Conservation (phyloP, 495 filamentous ascomycete species). For the Podospora didyma region DNA sequence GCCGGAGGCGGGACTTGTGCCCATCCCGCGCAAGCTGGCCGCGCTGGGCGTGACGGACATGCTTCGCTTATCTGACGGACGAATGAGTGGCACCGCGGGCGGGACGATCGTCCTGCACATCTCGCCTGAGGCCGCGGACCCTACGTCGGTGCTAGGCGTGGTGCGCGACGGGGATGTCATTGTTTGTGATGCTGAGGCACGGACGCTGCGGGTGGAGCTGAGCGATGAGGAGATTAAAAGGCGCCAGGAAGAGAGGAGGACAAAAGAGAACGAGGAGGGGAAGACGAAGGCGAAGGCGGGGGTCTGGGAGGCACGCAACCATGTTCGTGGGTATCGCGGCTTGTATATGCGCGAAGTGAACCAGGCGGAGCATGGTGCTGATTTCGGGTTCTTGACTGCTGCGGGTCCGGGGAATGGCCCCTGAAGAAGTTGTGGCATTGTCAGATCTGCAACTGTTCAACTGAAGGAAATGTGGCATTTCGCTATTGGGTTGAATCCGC, state of each 20-base stretch:
- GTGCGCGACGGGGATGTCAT: conserved; percentile 58
- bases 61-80: conserved; percentile 61
- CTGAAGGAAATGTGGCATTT: too few relatives aligned
- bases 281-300: neutral
- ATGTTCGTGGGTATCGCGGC: conserved; percentile 56
- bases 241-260: conserved; percentile 34
- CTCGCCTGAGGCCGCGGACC: conserved; percentile 56
- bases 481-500: too few relatives aligned
- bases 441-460: too few relatives aligned
- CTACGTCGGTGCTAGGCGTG: conserved; percentile 54
- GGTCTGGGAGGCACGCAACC: conserved; percentile 35
- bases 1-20: conserved; percentile 64
- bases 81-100: conserved; percentile 67
- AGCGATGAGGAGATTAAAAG: conserved; percentile 42
- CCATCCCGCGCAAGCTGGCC: conserved; percentile 60
- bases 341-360: conserved; percentile 63
- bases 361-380: conserved; percentile 58
- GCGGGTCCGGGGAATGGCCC: conserved; percentile 26
- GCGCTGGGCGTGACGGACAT: conserved; percentile 59
- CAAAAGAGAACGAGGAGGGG: neutral
- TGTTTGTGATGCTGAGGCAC: conserved; percentile 45
- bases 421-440: too few relatives aligned
- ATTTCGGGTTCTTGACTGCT: conserved; percentile 63
- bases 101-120: conserved; percentile 67
- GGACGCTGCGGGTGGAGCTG: conserved; percentile 44